Conservation (phyloP, 2,329 filamentous ascomycete genomes). For the Trichoderma koningiopsis region DNA sequence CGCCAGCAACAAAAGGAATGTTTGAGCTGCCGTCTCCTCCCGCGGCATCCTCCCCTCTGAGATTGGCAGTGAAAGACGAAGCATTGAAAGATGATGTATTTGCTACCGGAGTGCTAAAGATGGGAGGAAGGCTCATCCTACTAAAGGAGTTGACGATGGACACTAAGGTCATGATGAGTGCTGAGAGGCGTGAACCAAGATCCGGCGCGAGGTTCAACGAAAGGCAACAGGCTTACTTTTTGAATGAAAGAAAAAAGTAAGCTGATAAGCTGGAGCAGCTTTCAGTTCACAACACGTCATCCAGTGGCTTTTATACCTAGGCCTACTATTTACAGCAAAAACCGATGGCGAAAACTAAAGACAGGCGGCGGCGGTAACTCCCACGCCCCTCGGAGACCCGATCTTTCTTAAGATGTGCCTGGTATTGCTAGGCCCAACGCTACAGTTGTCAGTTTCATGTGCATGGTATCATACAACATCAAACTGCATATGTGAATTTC, state of each 20-base stretch:
- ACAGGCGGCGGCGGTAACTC: neutral
- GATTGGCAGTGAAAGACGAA: neutral
- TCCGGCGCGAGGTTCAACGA: neutral
- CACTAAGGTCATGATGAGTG: constrained; percentile 5
- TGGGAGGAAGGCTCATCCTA: constrained; percentile 36
- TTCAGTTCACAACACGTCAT: neutral
- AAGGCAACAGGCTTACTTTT: neutral
- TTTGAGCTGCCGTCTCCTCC: neutral
- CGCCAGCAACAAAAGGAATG: constrained; percentile 32
- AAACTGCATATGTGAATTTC: neutral
- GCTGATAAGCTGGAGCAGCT: neutral
- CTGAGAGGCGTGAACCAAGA: too few relatives aligned
- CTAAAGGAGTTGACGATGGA: constrained; percentile 34
- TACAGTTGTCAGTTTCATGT: neutral
- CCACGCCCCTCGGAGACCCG: neutral
- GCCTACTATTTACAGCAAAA: neutral
- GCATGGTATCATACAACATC: neutral
- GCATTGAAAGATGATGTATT: constrained; percentile 31
- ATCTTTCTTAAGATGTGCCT: neutral
- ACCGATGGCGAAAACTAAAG: neutral
- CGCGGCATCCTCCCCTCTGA: neutral
- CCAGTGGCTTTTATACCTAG: neutral
- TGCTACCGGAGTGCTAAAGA: constrained; percentile 32
- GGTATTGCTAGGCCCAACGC: neutral
- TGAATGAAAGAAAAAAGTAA: neutral